Conservation (phyloP, 2,329 filamentous ascomycete species). For the Exophiala sideris region DNA sequence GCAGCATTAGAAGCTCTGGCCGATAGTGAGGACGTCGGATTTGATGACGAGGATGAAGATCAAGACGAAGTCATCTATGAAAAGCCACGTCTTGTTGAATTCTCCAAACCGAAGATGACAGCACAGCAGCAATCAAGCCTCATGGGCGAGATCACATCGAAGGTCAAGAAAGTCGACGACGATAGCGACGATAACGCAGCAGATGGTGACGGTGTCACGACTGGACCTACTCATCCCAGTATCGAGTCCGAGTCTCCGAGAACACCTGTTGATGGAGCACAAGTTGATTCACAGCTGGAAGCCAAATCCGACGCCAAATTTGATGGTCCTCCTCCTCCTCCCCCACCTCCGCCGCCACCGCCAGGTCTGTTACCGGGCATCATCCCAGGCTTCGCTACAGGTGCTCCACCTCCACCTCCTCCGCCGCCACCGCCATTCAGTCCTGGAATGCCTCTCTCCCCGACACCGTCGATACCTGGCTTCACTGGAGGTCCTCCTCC, state of each 20-base stretch:
- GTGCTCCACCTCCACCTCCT: constrained; percentile 50
- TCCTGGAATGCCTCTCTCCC: constrained; percentile 44
- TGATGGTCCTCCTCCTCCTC: constrained; percentile 38
- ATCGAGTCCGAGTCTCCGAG: constrained; percentile 67
- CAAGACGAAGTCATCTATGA: constrained; percentile 68
- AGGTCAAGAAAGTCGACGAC: constrained; percentile 70
- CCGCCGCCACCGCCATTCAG: constrained; percentile 46
- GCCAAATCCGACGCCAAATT: constrained; percentile 49
- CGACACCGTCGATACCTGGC: constrained; percentile 44
- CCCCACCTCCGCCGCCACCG: constrained; percentile 35
- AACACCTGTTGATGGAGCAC: constrained; percentile 60
- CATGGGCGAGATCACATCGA: constrained; percentile 69
- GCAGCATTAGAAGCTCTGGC: constrained; percentile 36
- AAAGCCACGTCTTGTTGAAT: constrained; percentile 74
- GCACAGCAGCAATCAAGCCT: constrained; percentile 63
- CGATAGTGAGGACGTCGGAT: constrained; percentile 43
- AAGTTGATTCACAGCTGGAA: constrained; percentile 30
- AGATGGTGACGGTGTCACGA: constrained; percentile 55
- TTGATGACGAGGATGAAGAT: constrained; percentile 53
- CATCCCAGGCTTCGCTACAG: constrained; percentile 41
- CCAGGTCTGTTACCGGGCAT: constrained; percentile 17
- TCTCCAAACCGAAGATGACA: constrained; percentile 67
- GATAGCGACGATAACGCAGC: constrained; percentile 53
- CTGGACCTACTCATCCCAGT: constrained; percentile 71
- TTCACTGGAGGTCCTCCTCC: constrained; percentile 40